Percentiles rank a stretch among this genome's conserved stretches.
Evolutionary conservation across 2,329 filamentous ascomycete species (phyloP).

Genomic region (Calonectria pauciramosa): DNA sequence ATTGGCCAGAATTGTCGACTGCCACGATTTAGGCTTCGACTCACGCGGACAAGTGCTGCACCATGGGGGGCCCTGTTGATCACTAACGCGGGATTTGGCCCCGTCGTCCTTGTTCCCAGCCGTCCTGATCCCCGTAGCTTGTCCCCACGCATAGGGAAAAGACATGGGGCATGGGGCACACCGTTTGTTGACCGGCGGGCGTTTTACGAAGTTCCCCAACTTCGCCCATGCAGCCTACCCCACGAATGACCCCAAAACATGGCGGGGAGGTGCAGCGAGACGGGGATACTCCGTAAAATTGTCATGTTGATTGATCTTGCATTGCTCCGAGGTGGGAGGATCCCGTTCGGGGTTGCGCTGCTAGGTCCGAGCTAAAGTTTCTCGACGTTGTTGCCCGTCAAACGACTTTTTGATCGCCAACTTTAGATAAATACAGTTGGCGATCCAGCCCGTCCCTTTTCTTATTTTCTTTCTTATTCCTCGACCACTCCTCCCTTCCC

Average conservation of each 20-base stretch:
- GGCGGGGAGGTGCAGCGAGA: neutral
- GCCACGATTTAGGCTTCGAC: neutral
- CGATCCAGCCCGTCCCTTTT: neutral
- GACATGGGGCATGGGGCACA: neutral
- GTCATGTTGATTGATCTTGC: neutral
- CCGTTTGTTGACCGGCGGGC: neutral
- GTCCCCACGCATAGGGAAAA: neutral
- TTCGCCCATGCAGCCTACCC: neutral
- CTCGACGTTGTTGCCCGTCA: neutral
- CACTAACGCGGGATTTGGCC: neutral
- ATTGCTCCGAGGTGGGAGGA: neutral
- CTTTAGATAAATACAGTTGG: slow-evolving; percentile 2
- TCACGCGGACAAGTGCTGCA: neutral
- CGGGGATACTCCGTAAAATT: slow-evolving; percentile 2
- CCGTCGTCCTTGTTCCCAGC: neutral
- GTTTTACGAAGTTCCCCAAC: neutral
- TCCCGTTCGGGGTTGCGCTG: slow-evolving; percentile 1
- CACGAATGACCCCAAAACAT: slow-evolving; percentile 10
- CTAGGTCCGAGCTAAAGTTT: neutral
- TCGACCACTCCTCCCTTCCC: neutral
- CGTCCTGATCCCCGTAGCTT: neutral
- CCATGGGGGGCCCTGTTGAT: neutral
- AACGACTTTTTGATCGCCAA: neutral
- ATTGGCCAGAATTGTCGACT: slow-evolving; percentile 9
- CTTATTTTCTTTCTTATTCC: neutral